phyloP scores from a whole-genome alignment of 768 basidiomycete genomes.

The Pleurotus platypus region DNA sequence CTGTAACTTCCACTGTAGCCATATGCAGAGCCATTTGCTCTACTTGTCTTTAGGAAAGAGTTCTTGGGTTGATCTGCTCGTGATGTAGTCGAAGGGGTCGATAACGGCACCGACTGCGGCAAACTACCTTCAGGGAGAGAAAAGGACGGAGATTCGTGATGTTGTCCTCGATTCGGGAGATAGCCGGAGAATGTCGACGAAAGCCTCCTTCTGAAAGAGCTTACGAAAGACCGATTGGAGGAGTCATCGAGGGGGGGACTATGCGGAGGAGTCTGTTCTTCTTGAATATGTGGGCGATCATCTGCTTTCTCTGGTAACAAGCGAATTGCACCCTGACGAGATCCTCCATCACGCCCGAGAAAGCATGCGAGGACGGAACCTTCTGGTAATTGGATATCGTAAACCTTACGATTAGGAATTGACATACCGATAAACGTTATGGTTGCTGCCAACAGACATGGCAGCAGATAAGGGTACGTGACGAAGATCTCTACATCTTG shows the following conservation, averaged over 20 bases:
- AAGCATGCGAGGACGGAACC: conserved; percentile 89
- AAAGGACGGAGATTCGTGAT: conserved; percentile 32
- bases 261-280: conserved; percentile 51
- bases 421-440: conserved; percentile 68
- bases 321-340: conserved; percentile 80
- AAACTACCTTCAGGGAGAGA: not conserved
- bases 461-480: conserved; percentile 86
- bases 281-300: conserved; percentile 51
- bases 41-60: conserved; percentile 53
- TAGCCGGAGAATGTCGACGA: conserved; percentile 57
- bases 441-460: conserved; percentile 72
- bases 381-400: conserved; percentile 19
- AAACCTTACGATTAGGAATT: conserved; percentile 6
- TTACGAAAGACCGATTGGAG: conserved; percentile 35
- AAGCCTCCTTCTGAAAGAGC: conserved; percentile 42
- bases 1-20: conserved; percentile 64
- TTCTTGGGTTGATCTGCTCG: conserved; percentile 38
- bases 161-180: conserved; percentile 41
- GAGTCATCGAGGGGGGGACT: conserved; percentile 43
- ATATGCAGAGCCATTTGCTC: conserved; percentile 75
- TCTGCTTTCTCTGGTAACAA: conserved; percentile 73
- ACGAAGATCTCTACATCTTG: conserved; percentile 62
- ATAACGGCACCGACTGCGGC: conserved; percentile 2
- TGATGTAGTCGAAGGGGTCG: conserved; percentile 19
- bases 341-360: conserved; percentile 88